These are phyloP conservation scores for Paramyrothecium roridum DNA, from an alignment of 2,329 filamentous ascomycete genomes.

Conservation along the genomic window DNA sequence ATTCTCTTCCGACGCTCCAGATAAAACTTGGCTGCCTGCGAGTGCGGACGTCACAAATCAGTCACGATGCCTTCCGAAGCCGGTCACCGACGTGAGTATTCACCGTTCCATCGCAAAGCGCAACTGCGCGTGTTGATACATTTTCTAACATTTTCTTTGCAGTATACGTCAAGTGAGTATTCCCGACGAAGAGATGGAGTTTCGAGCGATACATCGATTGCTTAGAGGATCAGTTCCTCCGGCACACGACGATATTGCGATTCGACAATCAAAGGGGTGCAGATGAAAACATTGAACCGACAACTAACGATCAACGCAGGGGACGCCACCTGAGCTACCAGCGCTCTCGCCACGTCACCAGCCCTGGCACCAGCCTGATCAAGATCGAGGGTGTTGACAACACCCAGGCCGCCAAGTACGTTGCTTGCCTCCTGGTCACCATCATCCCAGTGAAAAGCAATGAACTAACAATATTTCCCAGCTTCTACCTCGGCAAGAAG, in stretches of 20 bases:
- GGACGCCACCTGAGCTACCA: constrained; percentile 98
- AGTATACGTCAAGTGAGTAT: constrained; percentile 89
- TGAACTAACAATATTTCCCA: constrained; percentile 28
- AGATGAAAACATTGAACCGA: constrained; percentile 1
- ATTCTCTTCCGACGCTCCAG: constrained; percentile 35
- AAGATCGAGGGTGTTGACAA: constrained; percentile 98
- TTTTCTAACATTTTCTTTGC: constrained; percentile 33
- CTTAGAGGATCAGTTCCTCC: constrained; percentile 6
- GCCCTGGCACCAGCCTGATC: constrained; percentile 88
- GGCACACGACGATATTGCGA: neutral
- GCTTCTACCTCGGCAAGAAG: constrained; percentile 98
- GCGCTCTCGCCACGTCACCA: constrained; percentile 88
- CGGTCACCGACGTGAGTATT: constrained; percentile 81
- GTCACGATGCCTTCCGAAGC: constrained; percentile 85
- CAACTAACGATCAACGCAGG: constrained; percentile 43
- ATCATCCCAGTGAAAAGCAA: no score
- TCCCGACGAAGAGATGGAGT: constrained; percentile 1
- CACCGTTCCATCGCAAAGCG: constrained; percentile 7
- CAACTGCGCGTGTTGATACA: constrained; percentile 10
- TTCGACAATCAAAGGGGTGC: no score
- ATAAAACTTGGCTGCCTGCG: constrained; percentile 43
- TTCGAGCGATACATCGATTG: constrained; percentile 1
- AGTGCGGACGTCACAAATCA: constrained; percentile 42
- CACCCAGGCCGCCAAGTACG: constrained; percentile 82
- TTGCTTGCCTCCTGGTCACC: constrained; percentile 16